Conservation (phyloP, 805 yeast genomes). For the Cyberlindnera xylosilytica region DNA sequence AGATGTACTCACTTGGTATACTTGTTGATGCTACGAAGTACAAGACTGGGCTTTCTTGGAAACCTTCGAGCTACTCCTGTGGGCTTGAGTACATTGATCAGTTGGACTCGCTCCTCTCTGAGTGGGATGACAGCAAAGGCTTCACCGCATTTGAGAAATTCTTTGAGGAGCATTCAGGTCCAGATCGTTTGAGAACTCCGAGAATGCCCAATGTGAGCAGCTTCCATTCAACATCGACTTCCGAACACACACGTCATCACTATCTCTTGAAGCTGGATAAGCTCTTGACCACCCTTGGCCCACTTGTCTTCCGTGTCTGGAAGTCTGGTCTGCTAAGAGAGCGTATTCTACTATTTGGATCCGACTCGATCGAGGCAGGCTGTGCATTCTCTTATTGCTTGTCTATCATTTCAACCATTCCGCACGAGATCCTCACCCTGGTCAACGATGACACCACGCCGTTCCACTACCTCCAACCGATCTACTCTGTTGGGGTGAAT, state of each 20-base stretch:
- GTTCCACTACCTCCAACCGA: slow-evolving; percentile 34
- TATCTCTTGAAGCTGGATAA: slow-evolving; percentile 36
- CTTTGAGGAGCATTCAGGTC: slow-evolving; percentile 18
- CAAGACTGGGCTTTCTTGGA: slow-evolving; percentile 33
- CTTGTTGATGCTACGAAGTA: slow-evolving; percentile 42
- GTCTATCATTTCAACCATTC: slow-evolving; percentile 59
- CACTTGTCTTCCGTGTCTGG: slow-evolving; percentile 62
- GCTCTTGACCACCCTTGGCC: slow-evolving; percentile 54
- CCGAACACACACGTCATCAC: slow-evolving; percentile 16
- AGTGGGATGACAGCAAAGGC: slow-evolving; percentile 23
- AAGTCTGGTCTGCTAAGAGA: slow-evolving; percentile 58
- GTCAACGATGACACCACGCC: slow-evolving; percentile 28
- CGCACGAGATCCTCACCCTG: slow-evolving; percentile 45
- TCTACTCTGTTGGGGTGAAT: slow-evolving; percentile 62
- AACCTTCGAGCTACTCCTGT: slow-evolving; percentile 37
- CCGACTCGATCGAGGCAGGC: slow-evolving; percentile 33
- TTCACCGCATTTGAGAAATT: slow-evolving; percentile 24
- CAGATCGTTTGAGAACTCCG: slow-evolving; percentile 6
- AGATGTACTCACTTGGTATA: slow-evolving; percentile 65
- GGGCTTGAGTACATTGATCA: slow-evolving; percentile 43
- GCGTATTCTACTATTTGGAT: slow-evolving; percentile 46
- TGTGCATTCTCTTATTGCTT: slow-evolving; percentile 56
- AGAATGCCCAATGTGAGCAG: slow-evolving; percentile 1
- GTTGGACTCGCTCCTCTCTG: slow-evolving; percentile 29
- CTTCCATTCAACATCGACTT: background rate